Evolutionary conservation across 1,284 basidiomycete species (phyloP), one percentile per base, ranked within the genome.

Genomic region (Marasmius fiardii): DNA sequence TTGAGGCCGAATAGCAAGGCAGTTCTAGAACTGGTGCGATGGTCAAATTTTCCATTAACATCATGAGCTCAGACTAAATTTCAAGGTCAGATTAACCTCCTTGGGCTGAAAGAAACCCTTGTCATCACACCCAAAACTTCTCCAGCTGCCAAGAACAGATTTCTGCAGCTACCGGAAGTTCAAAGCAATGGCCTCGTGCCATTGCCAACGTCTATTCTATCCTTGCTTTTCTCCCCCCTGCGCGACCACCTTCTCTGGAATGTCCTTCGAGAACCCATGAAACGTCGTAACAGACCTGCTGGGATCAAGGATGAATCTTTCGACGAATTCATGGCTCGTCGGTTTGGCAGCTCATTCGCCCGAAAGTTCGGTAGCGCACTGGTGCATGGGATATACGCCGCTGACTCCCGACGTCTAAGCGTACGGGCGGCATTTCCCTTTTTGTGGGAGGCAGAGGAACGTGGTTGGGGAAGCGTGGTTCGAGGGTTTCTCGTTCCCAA

Each of bases 341-440:
- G 93, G 11, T 90, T 98, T 57, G 93, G 93, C 0, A 65, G 74
- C 1, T 69, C 76, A 0, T 82, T 95, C 54, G 92, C 94, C 0
- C 79, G 84, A 10, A 81, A 81, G 3, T 80, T 97, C 51, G 59
- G 59, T 2, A 58, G 56, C n/a, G 56, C 59, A 2, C 41, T 60
- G n/a, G 59, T 60, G n/a, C 59, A 60, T 51, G 59, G 59, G 6
- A 60, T 60, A 18, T 60, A 60, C 51, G 59, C 59, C 41, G 59
- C 59, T 35, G 59, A 60, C 34, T 60, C 59, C 5, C 59, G 59
- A 35, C 23, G 53, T 21, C 72, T 98, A 8, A 94, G 92, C 59
- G 76, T 93, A 0, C 80, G 87, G 1, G 81, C 92, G 3, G 81
- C 92, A 0, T 92, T 98, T 65, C 87, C 90, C 0, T 74, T 76